These are phyloP conservation scores for Hypoxylon rickii DNA, from an alignment of 495 filamentous ascomycete genomes.

Conservation along the genomic window DNA sequence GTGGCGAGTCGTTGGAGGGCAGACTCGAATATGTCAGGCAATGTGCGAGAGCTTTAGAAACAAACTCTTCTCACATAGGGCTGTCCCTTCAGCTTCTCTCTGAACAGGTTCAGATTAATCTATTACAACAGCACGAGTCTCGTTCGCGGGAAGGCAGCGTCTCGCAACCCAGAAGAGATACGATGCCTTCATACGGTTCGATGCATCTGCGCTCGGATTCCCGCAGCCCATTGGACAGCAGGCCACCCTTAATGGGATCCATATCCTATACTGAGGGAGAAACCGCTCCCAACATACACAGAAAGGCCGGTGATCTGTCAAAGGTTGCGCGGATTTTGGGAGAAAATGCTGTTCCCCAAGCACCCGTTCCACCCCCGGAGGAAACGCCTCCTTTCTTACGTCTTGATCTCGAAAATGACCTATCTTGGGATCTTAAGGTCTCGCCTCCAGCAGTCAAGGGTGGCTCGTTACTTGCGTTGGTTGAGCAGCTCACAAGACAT, in stretches of 20 bases:
- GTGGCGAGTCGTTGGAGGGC: conserved; percentile 91
- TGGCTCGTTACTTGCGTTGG: conserved; percentile 83
- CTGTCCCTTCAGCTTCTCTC: conserved; percentile 86
- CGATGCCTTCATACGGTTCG: conserved; percentile 48
- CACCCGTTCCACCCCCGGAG: conserved; percentile 60
- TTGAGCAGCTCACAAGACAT: conserved; percentile 95
- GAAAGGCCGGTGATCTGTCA: conserved; percentile 66
- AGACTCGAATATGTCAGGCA: conserved; percentile 76
- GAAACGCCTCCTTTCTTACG: conserved; percentile 82
- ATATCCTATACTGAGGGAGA: conserved; percentile 71
- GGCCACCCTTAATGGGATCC: conserved; percentile 56
- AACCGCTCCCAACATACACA: conserved; percentile 60
- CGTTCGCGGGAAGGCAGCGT: conserved; percentile 46
- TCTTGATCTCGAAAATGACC: conserved; percentile 87
- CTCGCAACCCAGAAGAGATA: conserved; percentile 47
- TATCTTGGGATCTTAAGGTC: conserved; percentile 83
- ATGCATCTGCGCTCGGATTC: conserved; percentile 55
- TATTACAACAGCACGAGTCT: conserved; percentile 48
- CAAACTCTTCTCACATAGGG: conserved; percentile 80
- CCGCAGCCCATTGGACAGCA: conserved; percentile 37
- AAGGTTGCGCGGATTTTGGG: conserved; percentile 91
- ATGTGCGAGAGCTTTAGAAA: conserved; percentile 79
- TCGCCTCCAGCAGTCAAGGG: conserved; percentile 77
- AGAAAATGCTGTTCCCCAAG: conserved; percentile 68
- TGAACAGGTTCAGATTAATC: conserved; percentile 66